phyloP scores from a whole-genome alignment of 1,284 basidiomycete species.

The Rhodotorula sp. region DNA sequence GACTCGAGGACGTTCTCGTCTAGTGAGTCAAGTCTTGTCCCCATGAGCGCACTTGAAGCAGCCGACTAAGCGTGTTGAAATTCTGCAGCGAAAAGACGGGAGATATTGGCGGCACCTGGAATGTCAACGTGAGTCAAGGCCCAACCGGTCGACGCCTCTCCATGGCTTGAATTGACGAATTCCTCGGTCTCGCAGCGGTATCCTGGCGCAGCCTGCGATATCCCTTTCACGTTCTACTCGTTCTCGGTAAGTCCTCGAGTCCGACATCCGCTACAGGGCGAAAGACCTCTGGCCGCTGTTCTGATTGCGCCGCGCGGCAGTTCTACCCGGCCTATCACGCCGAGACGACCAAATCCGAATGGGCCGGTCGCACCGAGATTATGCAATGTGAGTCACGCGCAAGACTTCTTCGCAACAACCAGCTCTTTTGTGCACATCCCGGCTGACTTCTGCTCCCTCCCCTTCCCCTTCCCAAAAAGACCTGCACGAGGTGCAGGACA shows the following conservation, averaged over 20 bases:
- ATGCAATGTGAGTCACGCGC: neutral
- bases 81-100: constrained; percentile 27
- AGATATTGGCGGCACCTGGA: constrained; percentile 39
- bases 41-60: neutral
- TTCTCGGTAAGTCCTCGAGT: constrained; percentile 24
- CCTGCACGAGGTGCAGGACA: constrained; percentile 27
- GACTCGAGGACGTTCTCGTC: constrained; percentile 34
- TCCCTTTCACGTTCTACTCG: constrained; percentile 37
- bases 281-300: neutral
- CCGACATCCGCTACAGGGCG: fast-evolving
- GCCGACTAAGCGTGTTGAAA: neutral
- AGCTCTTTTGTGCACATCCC: no score
- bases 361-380: constrained; percentile 29
- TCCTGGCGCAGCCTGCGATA: constrained; percentile 39
- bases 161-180: neutral
- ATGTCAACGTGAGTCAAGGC: constrained; percentile 4
- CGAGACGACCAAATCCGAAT: constrained; percentile 17
- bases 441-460: no score
- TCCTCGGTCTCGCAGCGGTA: neutral
- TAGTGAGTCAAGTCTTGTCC: constrained; percentile 19
- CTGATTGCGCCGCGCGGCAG: neutral
- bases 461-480: neutral
- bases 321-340: constrained; percentile 24
- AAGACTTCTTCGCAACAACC: neutral
- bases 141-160: no score